Percentiles rank a stretch among this genome's conserved stretches.
Evolutionary conservation across 225 moss, liverwort and hornwort genomes (phyloP).

Genomic region (Marchantia paleacea): DNA sequence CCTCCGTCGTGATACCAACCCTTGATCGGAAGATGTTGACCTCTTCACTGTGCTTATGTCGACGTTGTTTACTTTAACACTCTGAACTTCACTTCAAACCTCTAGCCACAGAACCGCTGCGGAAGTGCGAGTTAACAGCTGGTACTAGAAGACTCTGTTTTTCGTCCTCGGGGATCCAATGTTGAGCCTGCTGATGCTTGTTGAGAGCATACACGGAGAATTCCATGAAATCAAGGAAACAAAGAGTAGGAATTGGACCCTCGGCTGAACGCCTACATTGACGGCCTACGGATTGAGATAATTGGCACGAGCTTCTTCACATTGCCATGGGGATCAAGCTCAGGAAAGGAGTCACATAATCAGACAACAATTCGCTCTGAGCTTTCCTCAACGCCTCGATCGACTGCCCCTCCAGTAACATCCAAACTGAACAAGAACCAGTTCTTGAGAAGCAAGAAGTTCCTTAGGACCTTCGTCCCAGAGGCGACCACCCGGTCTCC

Average conservation of each 20-base stretch:
- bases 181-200: background rate
- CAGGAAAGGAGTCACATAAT: background rate
- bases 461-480: background rate
- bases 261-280: background rate
- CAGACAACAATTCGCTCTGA: background rate
- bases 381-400: background rate
- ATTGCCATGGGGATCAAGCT: background rate
- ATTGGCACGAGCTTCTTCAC: background rate
- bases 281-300: background rate
- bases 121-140: background rate
- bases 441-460: background rate
- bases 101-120: background rate
- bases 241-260: background rate
- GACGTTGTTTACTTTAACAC: background rate
- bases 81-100: background rate
- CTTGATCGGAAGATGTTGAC: background rate
- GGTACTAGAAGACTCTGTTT: background rate
- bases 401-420: background rate
- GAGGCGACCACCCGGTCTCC: background rate
- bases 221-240: background rate
- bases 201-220: background rate
- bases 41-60: no score
- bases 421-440: background rate
- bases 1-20: background rate
- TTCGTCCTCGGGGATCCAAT: background rate